Conservation (phyloP, 805 yeast genomes). For the Lipomyces oligophaga region DNA sequence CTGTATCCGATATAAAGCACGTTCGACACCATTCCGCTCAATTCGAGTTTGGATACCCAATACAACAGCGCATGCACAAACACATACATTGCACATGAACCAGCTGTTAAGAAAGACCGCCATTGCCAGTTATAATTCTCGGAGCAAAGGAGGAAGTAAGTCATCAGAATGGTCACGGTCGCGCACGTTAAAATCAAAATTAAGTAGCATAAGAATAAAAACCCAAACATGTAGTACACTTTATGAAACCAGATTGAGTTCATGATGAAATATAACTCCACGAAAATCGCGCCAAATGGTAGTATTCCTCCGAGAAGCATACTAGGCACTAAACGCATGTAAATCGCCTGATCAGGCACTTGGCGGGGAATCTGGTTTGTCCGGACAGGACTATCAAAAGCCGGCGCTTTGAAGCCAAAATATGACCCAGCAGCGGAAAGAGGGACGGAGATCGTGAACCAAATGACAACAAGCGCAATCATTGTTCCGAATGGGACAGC, state of each 20-base stretch:
- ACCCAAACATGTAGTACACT: conserved; percentile 96
- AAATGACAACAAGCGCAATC: conserved; percentile 70
- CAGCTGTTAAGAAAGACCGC: conserved; percentile 82
- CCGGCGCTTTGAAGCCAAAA: conserved; percentile 60
- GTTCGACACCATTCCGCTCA: conserved; percentile 71
- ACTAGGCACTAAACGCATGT: conserved; percentile 62
- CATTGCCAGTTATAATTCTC: conserved; percentile 98
- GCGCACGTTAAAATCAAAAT: conserved; percentile 78
- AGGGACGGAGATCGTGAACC: conserved; percentile 86
- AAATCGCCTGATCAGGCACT: conserved; percentile 87
- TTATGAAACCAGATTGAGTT: conserved; percentile 90
- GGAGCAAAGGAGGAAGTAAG: conserved; percentile 78
- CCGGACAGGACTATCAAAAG: conserved; percentile 69
- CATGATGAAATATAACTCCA: conserved; percentile 89
- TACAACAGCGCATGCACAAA: conserved; percentile 73
- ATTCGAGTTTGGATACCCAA: conserved; percentile 47
- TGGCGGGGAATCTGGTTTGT: conserved; percentile 96
- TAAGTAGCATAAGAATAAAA: conserved; percentile 81
- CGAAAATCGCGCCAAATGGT: conserved; percentile 93
- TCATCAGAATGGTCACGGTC: conserved; percentile 71
- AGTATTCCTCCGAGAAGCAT: conserved; percentile 79
- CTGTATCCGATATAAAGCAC: conserved; percentile 84
- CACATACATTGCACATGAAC: conserved; percentile 82
- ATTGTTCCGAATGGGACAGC: conserved; percentile 92
- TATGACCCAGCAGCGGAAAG: conserved; percentile 80